phyloP scores from a whole-genome alignment of 2,329 filamentous ascomycete genomes.

The Colletotrichum brevisporum region DNA sequence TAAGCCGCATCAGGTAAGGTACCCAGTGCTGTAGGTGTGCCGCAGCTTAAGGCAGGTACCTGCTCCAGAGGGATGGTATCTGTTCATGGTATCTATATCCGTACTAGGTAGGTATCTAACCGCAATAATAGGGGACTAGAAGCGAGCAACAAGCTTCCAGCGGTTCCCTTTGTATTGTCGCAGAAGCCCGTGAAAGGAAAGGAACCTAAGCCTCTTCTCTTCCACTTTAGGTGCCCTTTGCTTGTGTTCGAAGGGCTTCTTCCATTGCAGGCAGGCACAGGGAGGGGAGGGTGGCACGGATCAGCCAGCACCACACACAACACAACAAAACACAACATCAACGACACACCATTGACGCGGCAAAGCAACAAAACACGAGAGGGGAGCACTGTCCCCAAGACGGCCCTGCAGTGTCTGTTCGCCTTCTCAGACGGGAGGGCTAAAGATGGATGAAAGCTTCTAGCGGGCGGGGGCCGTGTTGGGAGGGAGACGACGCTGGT shows the following conservation, averaged over 20 bases:
- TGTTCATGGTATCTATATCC: neutral
- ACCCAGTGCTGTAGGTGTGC: slow-evolving; percentile 7
- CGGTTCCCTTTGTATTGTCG: slow-evolving; percentile 33
- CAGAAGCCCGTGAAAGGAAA: slow-evolving; percentile 33
- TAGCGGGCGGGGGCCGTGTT: neutral
- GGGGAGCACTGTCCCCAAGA: slow-evolving; percentile 4
- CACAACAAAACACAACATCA: slow-evolving; percentile 8
- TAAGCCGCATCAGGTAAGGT: neutral
- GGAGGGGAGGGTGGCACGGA: too few relatives aligned
- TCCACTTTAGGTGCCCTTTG: too few relatives aligned
- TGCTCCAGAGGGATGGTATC: neutral
- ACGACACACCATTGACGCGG: neutral
- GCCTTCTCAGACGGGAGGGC: slow-evolving; percentile 1
- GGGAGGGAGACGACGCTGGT: neutral
- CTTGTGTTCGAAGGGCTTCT: too few relatives aligned
- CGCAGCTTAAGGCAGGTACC: slow-evolving; percentile 5
- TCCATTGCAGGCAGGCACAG: neutral
- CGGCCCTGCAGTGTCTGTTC: slow-evolving; percentile 10
- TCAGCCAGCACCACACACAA: neutral
- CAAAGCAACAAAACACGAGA: slow-evolving; percentile 3
- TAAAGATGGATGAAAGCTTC: neutral
- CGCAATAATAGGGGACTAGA: neutral
- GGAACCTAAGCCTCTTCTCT: neutral
- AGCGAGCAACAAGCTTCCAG: slow-evolving; percentile 29
- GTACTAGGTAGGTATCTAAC: neutral